These are phyloP conservation scores for Beauveria australis DNA, from an alignment of 2,329 filamentous ascomycete genomes.

Conservation along the genomic window DNA sequence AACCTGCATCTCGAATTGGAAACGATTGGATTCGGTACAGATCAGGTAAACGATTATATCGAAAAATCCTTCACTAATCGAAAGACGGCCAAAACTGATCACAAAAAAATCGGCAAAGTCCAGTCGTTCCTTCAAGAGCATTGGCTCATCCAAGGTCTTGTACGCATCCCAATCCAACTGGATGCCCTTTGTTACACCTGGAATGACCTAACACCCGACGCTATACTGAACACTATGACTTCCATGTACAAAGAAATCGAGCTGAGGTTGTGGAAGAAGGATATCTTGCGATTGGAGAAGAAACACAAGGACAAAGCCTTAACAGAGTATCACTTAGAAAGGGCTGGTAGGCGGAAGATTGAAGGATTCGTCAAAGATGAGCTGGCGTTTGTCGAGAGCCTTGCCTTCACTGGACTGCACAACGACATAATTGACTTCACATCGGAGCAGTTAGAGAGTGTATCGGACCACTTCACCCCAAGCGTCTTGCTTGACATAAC, in stretches of 20 bases:
- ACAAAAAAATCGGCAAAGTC: slow-evolving; percentile 13
- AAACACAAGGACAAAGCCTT: background rate
- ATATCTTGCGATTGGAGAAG: slow-evolving; percentile 20
- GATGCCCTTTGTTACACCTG: slow-evolving; percentile 35
- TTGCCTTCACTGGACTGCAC: slow-evolving; percentile 29
- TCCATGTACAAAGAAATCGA: slow-evolving; percentile 24
- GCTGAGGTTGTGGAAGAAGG: slow-evolving; percentile 30
- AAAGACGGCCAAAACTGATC: background rate
- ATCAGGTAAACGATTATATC: background rate
- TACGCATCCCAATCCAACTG: slow-evolving; percentile 35
- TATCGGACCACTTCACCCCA: slow-evolving; percentile 8
- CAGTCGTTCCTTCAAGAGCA: slow-evolving; percentile 24
- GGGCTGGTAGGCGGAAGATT: background rate
- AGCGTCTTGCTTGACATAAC: too few relatives aligned
- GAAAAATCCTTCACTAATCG: background rate
- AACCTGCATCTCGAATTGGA: background rate
- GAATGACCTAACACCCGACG: slow-evolving; percentile 14
- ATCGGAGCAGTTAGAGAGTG: fast-evolving
- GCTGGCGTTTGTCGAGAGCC: slow-evolving; percentile 18
- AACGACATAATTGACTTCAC: slow-evolving; percentile 18
- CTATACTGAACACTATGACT: slow-evolving; percentile 28
- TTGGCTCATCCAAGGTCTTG: slow-evolving; percentile 25
- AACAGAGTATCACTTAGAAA: too few relatives aligned
- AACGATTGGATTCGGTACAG: background rate
- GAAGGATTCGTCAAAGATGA: background rate